Base-by-base conservation (phyloP, 2,329 filamentous ascomycete species). In the Fonsecaea erecta region DNA sequence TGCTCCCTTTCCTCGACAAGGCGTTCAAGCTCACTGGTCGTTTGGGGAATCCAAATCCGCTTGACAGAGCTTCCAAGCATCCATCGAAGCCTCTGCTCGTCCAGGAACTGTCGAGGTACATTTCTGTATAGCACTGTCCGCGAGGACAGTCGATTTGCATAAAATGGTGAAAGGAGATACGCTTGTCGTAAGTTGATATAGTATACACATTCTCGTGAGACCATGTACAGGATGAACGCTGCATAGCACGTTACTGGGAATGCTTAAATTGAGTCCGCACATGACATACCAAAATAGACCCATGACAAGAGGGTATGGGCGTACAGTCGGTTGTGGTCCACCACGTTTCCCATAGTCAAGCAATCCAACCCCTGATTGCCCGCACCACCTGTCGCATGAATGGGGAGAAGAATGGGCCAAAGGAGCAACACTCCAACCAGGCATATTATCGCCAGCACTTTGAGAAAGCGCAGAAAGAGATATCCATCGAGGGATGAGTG, bases 151-250 rank as follows among this genome's bases (percentile, higher is more conserved):
- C 93, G 90, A 72, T 90, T 89, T 52, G 91, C 85, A 75, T 95
- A 95, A 53, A 90, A 84, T 14, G 93, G 92, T 2, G 92, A 93
- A 57, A 96, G 86, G 52, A 96, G 86, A 79, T 95, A 97, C 0
- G 93, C 93, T 78, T 98, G 94, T 62, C 93, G 90, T 26, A 97
- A 80, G 72, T 95, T 96, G 78, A 96, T 89, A 78, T 92, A 96
- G 82, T 89, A 96, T 71, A 97, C 89, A 73, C 88, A 90, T 78
- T 98, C 94, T 61, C 94, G 87, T 54, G 92, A 89, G 64, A 97
- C 86, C 72, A 92, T 89, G 77, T 92, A 95, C 74, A 98, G 88
- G 63, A 98, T 84, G 75, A 97, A 97, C 40, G 37, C 67, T 69
- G 37, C n/a, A 53, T 37, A 11, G 57, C 28, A 32, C 6, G 30